Evolutionary conservation across 331 rosid species (phyloP), one percentile per base, ranked within the genome.

Genomic region (Stylosanthes scabra): DNA sequence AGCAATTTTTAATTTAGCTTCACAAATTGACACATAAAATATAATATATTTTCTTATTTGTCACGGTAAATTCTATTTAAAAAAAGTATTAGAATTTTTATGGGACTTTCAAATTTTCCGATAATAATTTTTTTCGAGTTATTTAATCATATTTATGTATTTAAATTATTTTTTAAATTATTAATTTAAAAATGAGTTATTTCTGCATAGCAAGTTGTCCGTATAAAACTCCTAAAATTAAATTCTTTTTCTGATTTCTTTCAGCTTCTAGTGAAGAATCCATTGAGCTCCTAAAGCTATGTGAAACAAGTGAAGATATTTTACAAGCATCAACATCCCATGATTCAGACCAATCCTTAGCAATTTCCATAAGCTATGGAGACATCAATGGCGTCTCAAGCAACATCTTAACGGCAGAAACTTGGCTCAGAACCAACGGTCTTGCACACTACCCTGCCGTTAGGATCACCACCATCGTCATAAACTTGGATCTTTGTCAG

Each of bases 401-500:
- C 74, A 84, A 79, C 83, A 82, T 90, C 73, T 65, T 90, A 55
- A 62, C 13, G 59, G 97, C 97, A 7, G 98, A 93, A 81, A 74
- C n/a, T 11, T 89, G 97, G 97, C 89, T 93, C 44, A 90, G 88
- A 50, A 68, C 74, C 54, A 78, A 80, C 2, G 87, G 90, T 73
- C 81, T 93, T 1, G 74, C 92, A 57, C 87, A 74, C 81, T 89
- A 87, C 83, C 97, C 98, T 29, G 54, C 89, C 0, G 25, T 83
- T 1, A 80, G 66, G 67, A 87, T 93, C 91, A 84, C 92, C 68
- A 80, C 89, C 89, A 72, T 93, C 77, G 82, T 89, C 66, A 86
- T 78, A n/a, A 63, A 57, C 57, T 34, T 66, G 40, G 76, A 66
- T 68, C 74, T 85, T 41, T 90, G 95, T 83, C 71, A 74, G 16